Evolutionary conservation across 2,329 filamentous ascomycete genomes (phyloP).

Genomic region (Alternaria sp.): DNA sequence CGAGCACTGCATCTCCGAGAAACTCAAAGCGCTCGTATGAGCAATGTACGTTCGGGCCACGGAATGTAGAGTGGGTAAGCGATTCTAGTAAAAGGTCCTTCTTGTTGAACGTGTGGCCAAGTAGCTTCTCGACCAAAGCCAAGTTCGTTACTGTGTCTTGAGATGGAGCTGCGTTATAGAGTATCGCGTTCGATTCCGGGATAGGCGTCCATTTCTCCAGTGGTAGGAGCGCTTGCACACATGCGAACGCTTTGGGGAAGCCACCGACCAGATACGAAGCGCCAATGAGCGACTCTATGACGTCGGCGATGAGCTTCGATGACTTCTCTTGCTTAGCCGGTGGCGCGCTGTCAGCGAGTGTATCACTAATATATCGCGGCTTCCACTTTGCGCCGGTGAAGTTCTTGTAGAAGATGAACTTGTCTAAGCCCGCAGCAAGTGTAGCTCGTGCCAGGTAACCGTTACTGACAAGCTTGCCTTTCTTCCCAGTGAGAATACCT

Average conservation of each 20-base stretch:
- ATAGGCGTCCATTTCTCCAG: slow-evolving; percentile 55
- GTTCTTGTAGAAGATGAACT: slow-evolving; percentile 70
- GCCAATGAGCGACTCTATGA: slow-evolving; percentile 85
- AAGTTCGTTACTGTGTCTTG: slow-evolving; percentile 21
- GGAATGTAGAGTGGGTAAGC: slow-evolving; percentile 75
- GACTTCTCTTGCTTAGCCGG: slow-evolving; percentile 58
- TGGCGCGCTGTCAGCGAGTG: slow-evolving; percentile 28
- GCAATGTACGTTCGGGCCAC: slow-evolving; percentile 48
- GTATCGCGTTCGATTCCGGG: slow-evolving; percentile 31
- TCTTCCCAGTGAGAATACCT: slow-evolving; percentile 72
- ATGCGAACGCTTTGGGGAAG: slow-evolving; percentile 65
- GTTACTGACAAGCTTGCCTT: slow-evolving; percentile 77
- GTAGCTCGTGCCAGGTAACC: slow-evolving; percentile 71
- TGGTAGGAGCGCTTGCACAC: slow-evolving; percentile 69
- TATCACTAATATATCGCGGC: slow-evolving; percentile 64
- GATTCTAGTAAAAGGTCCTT: slow-evolving; percentile 75
- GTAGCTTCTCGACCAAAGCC: slow-evolving; percentile 63
- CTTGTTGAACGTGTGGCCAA: slow-evolving; percentile 75
- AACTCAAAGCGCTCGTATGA: slow-evolving; percentile 83
- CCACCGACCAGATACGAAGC: slow-evolving; percentile 75
- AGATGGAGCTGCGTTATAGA: slow-evolving; percentile 27
- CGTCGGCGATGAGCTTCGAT: slow-evolving; percentile 83
- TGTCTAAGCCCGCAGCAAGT: slow-evolving; percentile 68
- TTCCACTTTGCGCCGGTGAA: slow-evolving; percentile 78
- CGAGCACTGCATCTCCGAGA: slow-evolving; percentile 83